Evolutionary conservation across 768 basidiomycete genomes (phyloP), one percentile per base, ranked within the genome.

Genomic region (Tephrocybe rancida): DNA sequence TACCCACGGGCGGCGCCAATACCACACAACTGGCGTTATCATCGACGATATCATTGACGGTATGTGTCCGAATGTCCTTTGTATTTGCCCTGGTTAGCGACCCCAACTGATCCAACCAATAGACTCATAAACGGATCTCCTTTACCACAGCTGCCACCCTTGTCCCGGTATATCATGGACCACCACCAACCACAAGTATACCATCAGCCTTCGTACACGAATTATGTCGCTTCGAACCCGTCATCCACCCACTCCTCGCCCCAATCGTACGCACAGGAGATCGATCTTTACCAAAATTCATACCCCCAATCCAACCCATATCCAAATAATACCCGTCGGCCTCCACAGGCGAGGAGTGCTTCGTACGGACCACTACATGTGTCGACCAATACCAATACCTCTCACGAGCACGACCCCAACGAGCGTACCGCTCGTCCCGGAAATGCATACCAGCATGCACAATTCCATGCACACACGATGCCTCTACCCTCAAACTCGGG

Each of bases 401-500:
- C 69, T 1, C 64, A 69, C 29, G 77, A 78, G 37, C 70, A 72
- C 26, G 76, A 75, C 56, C 74, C 72, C 3, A 75, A 75, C 52
- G 79, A 82, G 54, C 70, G 70, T 48, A 82, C 80, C 8, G 79
- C 80, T 11, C 68, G 78, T 8, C 80, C 80, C 0, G 66, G 73
- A 3, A 78, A 82, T 59, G 78, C 80, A 0, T 73, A 80, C 60
- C 51, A 65, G 27, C 80, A 80, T 56, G 64, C 67, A 0, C 71
- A 70, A 48, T 80, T 80, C 60, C 79, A 79, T 57, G 47, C 62
- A 14, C 62, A 67, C 43, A 55, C 59, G 2, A 57, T 64, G 26
- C 58, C 63, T 10, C 54, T 60, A n/a, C 52, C 61, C 21, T 41
- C 56, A 22, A 39, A 47, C 51, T 55, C 39, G 46, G 44, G 42